Conservation (phyloP, 768 basidiomycete genomes). For the Tylopilus plumbeoviolaceoides region DNA sequence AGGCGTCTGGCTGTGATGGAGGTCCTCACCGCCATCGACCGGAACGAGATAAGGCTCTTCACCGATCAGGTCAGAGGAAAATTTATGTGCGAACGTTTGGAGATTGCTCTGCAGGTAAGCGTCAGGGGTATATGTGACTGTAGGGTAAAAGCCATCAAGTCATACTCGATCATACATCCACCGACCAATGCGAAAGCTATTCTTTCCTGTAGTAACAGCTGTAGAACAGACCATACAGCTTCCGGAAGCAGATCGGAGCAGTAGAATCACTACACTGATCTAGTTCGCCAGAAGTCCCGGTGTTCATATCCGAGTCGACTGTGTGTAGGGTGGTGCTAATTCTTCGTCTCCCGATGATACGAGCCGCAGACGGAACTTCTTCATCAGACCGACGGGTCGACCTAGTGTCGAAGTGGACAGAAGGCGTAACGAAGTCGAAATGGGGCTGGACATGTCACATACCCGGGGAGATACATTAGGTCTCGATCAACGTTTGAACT, state of each 20-base stretch:
- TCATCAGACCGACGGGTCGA: slow-evolving; percentile 15
- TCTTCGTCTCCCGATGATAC: no score
- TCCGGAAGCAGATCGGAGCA: slow-evolving; percentile 29
- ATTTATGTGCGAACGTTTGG: slow-evolving; percentile 29
- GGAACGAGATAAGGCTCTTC: slow-evolving; percentile 27
- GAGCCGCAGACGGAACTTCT: neutral
- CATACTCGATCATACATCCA: neutral
- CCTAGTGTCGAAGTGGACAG: slow-evolving; percentile 32
- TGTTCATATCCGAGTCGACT: no score
- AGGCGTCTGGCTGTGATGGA: neutral
- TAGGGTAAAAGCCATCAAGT: neutral
- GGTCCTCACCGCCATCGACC: slow-evolving; percentile 32
- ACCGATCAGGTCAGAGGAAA: slow-evolving; percentile 19
- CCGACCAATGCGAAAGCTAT: slow-evolving; percentile 35
- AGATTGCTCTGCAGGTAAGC: slow-evolving; percentile 29
- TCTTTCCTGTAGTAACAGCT: slow-evolving; percentile 23
- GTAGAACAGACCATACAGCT: slow-evolving; percentile 24
- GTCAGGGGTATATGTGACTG: slow-evolving; percentile 35
- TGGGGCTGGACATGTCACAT: slow-evolving; percentile 30
- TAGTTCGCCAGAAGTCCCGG: slow-evolving; percentile 9
- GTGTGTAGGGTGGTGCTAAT: no score
- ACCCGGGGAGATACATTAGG: slow-evolving; percentile 30
- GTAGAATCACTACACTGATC: slow-evolving; percentile 24
- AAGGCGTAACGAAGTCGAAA: slow-evolving; percentile 34
- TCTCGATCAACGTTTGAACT: neutral